Conservation (phyloP, 2,329 filamentous ascomycete genomes). For the Botrytis fragariae region DNA sequence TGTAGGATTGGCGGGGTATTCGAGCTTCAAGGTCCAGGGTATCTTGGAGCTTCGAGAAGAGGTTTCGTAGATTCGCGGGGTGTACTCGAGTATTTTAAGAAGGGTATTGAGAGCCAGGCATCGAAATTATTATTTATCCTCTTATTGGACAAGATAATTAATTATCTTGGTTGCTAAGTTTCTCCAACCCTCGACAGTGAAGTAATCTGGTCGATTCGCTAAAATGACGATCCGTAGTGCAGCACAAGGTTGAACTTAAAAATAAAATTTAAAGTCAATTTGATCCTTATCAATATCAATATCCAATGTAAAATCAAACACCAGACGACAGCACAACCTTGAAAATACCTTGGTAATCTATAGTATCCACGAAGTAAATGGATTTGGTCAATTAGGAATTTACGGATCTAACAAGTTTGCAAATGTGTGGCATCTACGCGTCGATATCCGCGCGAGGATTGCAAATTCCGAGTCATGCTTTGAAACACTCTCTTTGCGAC, state of each 20-base stretch:
- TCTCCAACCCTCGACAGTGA: not conserved
- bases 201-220: slow-evolving; percentile 20
- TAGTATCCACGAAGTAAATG: slow-evolving; percentile 1
- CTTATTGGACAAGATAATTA: not conserved
- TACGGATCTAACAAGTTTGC: not conserved
- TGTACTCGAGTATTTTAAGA: slow-evolving; percentile 1
- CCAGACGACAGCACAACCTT: slow-evolving; percentile 9
- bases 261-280: slow-evolving; percentile 9
- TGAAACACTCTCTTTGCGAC: slow-evolving; percentile 50
- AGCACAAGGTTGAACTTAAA: not conserved
- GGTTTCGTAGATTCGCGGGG: not conserved
- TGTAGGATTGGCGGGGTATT: slow-evolving; percentile 36
- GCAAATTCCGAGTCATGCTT: slow-evolving; percentile 38
- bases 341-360: not conserved
- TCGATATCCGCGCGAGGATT: slow-evolving; percentile 43
- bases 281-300: not conserved
- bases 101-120: not conserved
- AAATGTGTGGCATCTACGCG: slow-evolving; percentile 60
- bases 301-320: not conserved
- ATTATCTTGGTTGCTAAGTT: slow-evolving; percentile 8
- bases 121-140: not conserved
- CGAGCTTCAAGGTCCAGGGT: slow-evolving; percentile 15
- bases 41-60: slow-evolving; percentile 13
- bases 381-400: not conserved
- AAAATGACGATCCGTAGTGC: slow-evolving; percentile 15